phyloP scores from a whole-genome alignment of 2,329 filamentous ascomycete species.

The Aspergillus aculeatinus region DNA sequence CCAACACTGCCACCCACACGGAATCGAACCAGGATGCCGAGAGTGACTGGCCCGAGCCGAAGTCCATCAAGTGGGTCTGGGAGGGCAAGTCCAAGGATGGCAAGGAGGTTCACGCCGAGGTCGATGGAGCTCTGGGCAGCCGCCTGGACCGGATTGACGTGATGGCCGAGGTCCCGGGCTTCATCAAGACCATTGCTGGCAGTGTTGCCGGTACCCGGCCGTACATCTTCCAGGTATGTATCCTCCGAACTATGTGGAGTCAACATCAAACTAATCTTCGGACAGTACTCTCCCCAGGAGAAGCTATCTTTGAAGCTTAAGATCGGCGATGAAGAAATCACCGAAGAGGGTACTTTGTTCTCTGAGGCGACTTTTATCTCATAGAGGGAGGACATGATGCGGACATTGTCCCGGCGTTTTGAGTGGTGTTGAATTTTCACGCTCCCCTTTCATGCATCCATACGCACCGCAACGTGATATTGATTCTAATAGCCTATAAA shows the following conservation, averaged over 20 bases:
- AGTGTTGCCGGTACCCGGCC: slow-evolving; percentile 88
- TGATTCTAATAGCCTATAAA: slow-evolving; percentile 20
- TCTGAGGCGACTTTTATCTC: slow-evolving; percentile 96
- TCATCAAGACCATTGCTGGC: slow-evolving; percentile 91
- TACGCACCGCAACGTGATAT: slow-evolving; percentile 15
- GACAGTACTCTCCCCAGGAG: slow-evolving; percentile 66
- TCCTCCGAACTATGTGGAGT: background rate
- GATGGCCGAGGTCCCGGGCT: slow-evolving; percentile 92
- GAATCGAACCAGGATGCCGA: slow-evolving; percentile 69
- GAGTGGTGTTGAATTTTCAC: slow-evolving; percentile 29
- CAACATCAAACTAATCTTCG: slow-evolving; percentile 15
- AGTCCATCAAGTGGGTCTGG: slow-evolving; percentile 73
- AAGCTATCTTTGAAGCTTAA: slow-evolving; percentile 77
- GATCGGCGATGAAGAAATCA: slow-evolving; percentile 73
- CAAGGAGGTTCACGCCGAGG: slow-evolving; percentile 65
- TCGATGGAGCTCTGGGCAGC: slow-evolving; percentile 68
- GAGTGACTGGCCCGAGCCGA: slow-evolving; percentile 87
- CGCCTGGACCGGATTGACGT: slow-evolving; percentile 84
- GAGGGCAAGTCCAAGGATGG: slow-evolving; percentile 73
- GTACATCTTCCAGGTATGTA: slow-evolving; percentile 88
- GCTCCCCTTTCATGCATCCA: slow-evolving; percentile 25
- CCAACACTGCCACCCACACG: slow-evolving; percentile 67
- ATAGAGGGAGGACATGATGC: slow-evolving; percentile 37
- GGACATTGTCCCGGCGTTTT: slow-evolving; percentile 30
- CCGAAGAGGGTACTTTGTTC: slow-evolving; percentile 77